Base-by-base conservation (phyloP, 805 yeast species). In the Candida krabiensis region DNA sequence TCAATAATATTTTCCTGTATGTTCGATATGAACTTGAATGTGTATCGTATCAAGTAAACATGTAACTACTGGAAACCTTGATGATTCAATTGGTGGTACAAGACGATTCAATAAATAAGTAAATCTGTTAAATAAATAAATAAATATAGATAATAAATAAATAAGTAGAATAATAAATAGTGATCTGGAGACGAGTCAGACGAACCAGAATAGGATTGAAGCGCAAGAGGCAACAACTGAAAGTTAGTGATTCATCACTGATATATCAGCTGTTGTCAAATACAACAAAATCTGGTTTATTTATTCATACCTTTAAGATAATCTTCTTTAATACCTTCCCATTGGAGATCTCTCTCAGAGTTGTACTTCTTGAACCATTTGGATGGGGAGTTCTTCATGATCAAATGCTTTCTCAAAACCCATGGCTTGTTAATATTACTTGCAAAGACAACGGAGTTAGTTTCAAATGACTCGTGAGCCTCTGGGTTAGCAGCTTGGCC, bases 381-480 rank as follows among this genome's bases (percentile, higher is more conserved):
- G 5, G 64, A 50, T 21, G 69, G 69, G 17, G 64, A 55, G 41
- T 62, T 63, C 52, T 63, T 63, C 68, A 64, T 63, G 45, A 64
- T 63, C 23, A 64, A 46, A 46, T 64, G 69, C 39, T 60, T 63
- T 45, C 67, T 55, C 37, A 63, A 53, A 27, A 64, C 63, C 69
- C 68, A 64, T 18, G 68, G 68, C 38, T 53, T 62, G 16, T 49
- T 43, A 13, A 58, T 56, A 31, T 52, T 44, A 23, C 61, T 58
- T 19, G 59, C 63, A 43, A 61, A 63, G 18, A 50, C 60, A 30
- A 70, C 63, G 9, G 85, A 74, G 58, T 75, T 79, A n/a, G 86
- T 79, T 66, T 81, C 84, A 73, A 87, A 86, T 22, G 71, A 73
- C 44, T 83, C 90, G 26, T 89, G 88, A 4, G 95, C 95, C 28